Evolutionary conservation across 768 basidiomycete species (phyloP), one percentile per base, ranked within the genome.

Genomic region (Suillus bovinus): DNA sequence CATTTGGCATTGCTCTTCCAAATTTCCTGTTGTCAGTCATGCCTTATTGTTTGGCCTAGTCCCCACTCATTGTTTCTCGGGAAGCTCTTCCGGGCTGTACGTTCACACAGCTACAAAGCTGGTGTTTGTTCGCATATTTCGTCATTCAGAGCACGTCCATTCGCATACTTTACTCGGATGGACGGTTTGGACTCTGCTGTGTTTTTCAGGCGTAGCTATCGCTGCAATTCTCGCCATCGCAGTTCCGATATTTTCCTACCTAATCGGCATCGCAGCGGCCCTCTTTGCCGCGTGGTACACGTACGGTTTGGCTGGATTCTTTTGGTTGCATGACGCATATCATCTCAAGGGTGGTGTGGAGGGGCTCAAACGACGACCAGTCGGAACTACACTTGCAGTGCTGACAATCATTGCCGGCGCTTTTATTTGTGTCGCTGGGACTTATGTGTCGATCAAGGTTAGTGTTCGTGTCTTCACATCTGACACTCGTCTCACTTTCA

Each of bases 251-350:
- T 84, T 85, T 66, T 83, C 82, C 24, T 79, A 83, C 65, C 71
- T 85, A 42, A 82, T 83, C 34, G 81, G 84, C 16, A 81, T 85
- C 62, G 70, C 82, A 14, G 84, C 83, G 10, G 74, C 83, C 20
- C 72, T 85, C 24, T 85, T 86, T 63, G 83, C 84, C 9, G 78
- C 81, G 20, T 85, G 84, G 82, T 86, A 82, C 66, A 84, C 84
- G 16, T 84, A 84, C 65, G 83, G 83, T 31, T 36, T 72, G 9
- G 81, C 82, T 10, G 82, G 83, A 2, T 82, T 81, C 64, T 85
- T 85, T 71, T 85, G 82, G 80, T 61, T 85, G 29, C 74, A 83
- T 63, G 83, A 85, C 67, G 71, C 74, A 14, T 80, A 81, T 63
- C 71, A 83, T 64, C 64, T 80, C 13, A 71, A 75, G 52, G 81